Conservation (phyloP, 2,329 filamentous ascomycete genomes). For the Exophiala mesophila region DNA sequence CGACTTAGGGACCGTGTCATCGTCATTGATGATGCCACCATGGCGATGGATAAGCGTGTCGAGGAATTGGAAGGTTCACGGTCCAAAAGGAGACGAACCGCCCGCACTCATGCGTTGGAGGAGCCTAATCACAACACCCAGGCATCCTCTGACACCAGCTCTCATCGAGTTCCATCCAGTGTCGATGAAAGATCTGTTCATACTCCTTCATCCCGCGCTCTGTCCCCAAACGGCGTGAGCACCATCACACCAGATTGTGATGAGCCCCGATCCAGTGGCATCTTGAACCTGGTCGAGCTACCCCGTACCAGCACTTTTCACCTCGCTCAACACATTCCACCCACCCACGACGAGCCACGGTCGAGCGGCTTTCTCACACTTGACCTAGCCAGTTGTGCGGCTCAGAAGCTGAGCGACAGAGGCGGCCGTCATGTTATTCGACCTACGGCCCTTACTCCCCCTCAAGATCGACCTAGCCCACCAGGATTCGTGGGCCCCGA, state of each 20-base stretch:
- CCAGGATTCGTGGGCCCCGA: conserved; percentile 12
- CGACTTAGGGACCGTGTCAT: conserved; percentile 27
- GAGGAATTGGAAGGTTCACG: conserved; percentile 24
- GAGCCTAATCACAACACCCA: conserved; percentile 11
- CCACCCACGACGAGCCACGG: conserved; percentile 22
- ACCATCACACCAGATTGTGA: conserved; percentile 11
- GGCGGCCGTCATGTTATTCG: conserved; percentile 9
- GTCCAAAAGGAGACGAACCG: conserved; percentile 21
- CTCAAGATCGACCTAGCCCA: conserved; percentile 19
- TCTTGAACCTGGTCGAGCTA: conserved; percentile 23
- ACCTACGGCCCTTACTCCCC: conserved; percentile 11
- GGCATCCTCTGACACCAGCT: conserved; percentile 17
- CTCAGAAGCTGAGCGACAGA: conserved; percentile 10
- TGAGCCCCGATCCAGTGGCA: conserved; percentile 26
- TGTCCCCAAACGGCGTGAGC: conserved; percentile 18
- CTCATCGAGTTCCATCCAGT: conserved; percentile 21
- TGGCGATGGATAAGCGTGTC: conserved; percentile 21
- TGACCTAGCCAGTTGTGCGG: conserved; percentile 19
- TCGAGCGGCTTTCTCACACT: conserved; percentile 26
- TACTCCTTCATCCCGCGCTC: conserved; percentile 22
- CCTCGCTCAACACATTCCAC: conserved; percentile 14
- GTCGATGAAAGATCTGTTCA: conserved; percentile 20
- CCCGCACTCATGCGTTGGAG: conserved; percentile 9
- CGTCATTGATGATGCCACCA: conserved; percentile 28
- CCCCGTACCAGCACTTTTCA: conserved; percentile 8